Evolutionary conservation across 164 flowering plant species (phyloP).

Genomic region (Annona squamosa): DNA sequence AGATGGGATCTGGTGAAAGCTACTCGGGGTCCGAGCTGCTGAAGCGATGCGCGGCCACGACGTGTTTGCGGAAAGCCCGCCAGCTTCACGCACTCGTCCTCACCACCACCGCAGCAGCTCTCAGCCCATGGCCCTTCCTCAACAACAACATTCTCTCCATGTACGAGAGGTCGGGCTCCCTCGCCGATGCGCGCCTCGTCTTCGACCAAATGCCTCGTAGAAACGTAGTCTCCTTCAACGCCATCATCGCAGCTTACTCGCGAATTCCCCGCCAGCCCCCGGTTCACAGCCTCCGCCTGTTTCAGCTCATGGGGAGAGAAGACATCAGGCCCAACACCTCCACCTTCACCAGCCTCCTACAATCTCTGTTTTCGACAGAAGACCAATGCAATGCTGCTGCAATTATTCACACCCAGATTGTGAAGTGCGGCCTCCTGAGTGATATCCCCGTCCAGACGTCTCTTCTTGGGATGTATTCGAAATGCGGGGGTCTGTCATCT

Average conservation of each 20-base stretch:
- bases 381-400: conserved; percentile 30
- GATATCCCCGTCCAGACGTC: conserved; percentile 59
- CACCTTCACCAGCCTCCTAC: conserved; percentile 67
- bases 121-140: conserved; percentile 30
- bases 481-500: conserved; percentile 46
- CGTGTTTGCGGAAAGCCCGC: conserved; percentile 49
- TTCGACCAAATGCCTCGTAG: conserved; percentile 80
- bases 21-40: conserved; percentile 24
- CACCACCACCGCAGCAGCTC: conserved; percentile 34
- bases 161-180: conserved; percentile 58
- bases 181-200: conserved; percentile 36
- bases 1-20: conserved; percentile 20
- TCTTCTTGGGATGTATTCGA: conserved; percentile 64
- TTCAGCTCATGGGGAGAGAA: conserved; percentile 30
- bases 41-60: conserved; percentile 45
- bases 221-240: conserved; percentile 63
- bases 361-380: conserved; percentile 35
- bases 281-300: conserved; percentile 25
- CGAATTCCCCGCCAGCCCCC: conserved; percentile 25
- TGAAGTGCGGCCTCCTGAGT: conserved; percentile 43
- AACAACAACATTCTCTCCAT: conserved; percentile 70
- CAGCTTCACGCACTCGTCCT: conserved; percentile 68
- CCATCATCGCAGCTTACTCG: conserved; percentile 60
- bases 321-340: conserved; percentile 40
- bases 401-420: conserved; percentile 39